These are phyloP conservation scores for Coccinonectria pachysandricola DNA, from an alignment of 2,329 filamentous ascomycete species.

Conservation along the genomic window DNA sequence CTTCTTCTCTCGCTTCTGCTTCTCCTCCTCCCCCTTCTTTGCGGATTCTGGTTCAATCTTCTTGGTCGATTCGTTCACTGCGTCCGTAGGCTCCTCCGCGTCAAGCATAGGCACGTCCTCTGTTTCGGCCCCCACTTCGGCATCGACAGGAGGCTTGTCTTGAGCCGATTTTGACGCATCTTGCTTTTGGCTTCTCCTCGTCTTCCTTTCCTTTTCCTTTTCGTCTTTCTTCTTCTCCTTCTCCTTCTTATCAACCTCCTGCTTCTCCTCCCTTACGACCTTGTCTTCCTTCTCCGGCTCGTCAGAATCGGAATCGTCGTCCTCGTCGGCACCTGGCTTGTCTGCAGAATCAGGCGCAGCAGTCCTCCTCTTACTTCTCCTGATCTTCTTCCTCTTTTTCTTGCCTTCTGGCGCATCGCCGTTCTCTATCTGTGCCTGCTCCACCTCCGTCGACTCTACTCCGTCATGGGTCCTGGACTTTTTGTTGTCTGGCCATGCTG, in stretches of 20 bases:
- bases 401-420: slow-evolving; percentile 7
- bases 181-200: slow-evolving; percentile 7
- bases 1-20: slow-evolving; percentile 10
- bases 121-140: slow-evolving; percentile 1
- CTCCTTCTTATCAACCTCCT: slow-evolving; percentile 21
- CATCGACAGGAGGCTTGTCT: not conserved
- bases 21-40: slow-evolving; percentile 5
- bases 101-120: slow-evolving; percentile 14
- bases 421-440: slow-evolving; percentile 3
- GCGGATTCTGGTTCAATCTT: slow-evolving; percentile 2
- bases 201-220: slow-evolving; percentile 11
- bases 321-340: too few species aligned
- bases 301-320: slow-evolving; percentile 4
- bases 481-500: slow-evolving; percentile 23
- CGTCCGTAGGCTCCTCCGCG: slow-evolving; percentile 3
- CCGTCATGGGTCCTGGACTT: slow-evolving; percentile 18
- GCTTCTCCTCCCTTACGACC: slow-evolving; percentile 21
- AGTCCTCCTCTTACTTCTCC: slow-evolving; percentile 13
- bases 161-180: slow-evolving; percentile 6
- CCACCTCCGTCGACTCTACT: slow-evolving; percentile 3
- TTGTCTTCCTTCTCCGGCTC: slow-evolving; percentile 23
- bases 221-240: slow-evolving; percentile 18
- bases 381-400: slow-evolving; percentile 17
- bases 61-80: slow-evolving; percentile 1
- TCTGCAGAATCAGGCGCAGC: slow-evolving; percentile 6